phyloP scores from a whole-genome alignment of 345 rosid genomes.

The Geranium rotundifolium region DNA sequence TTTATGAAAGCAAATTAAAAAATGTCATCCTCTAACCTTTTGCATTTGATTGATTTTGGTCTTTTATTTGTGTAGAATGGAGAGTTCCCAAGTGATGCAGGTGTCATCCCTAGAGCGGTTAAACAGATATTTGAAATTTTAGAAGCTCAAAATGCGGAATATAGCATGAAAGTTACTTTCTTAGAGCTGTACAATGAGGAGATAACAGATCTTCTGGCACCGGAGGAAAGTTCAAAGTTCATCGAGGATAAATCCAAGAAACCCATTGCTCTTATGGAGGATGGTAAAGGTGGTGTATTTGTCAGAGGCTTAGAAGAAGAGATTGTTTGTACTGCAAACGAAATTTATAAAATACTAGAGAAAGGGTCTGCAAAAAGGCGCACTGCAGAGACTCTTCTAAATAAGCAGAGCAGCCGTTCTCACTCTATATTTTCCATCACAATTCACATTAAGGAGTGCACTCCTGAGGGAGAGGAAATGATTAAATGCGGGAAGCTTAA shows the following conservation, averaged over 20 bases:
- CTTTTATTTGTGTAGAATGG: slow-evolving; percentile 52
- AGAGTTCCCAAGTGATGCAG: slow-evolving; percentile 90
- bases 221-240: slow-evolving; percentile 68
- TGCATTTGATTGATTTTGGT: slow-evolving; percentile 13
- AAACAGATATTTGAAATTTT: slow-evolving; percentile 81
- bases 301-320: slow-evolving; percentile 98
- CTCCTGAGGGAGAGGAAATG: slow-evolving; percentile 99
- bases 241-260: slow-evolving; percentile 85
- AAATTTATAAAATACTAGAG: slow-evolving; percentile 92
- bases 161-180: slow-evolving; percentile 95
- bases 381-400: slow-evolving; percentile 96
- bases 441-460: slow-evolving; percentile 87
- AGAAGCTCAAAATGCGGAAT: slow-evolving; percentile 85
- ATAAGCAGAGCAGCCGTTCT: slow-evolving; percentile 98
- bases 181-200: slow-evolving; percentile 92
- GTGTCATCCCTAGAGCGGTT: slow-evolving; percentile 95
- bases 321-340: slow-evolving; percentile 85
- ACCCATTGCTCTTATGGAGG: slow-evolving; percentile 96
- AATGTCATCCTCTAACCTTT: not conserved
- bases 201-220: slow-evolving; percentile 93
- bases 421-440: slow-evolving; percentile 95
- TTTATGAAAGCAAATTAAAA: no score
- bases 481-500: slow-evolving; percentile 95
- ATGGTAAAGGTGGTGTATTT: slow-evolving; percentile 94
- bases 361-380: slow-evolving; percentile 96